phyloP scores from a whole-genome alignment of 2,329 filamentous ascomycete genomes.

The Emmonsia crescens region DNA sequence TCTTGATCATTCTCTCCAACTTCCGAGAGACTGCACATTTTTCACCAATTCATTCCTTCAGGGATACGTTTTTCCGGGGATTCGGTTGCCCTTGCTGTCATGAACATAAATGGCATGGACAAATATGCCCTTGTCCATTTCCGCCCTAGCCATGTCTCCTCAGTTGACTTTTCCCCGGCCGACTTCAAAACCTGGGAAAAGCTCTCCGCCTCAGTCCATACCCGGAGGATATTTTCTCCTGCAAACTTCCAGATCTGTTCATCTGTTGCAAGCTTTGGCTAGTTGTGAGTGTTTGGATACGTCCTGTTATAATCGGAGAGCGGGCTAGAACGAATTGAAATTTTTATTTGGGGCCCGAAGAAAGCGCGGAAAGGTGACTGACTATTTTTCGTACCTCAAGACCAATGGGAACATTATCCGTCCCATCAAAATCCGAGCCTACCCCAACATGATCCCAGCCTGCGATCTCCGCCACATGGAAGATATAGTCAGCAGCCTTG shows the following conservation, averaged over 20 bases:
- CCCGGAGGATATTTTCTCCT: conserved; percentile 29
- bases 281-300: conserved; percentile 17
- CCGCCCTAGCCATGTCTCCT: conserved; percentile 11
- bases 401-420: conserved; percentile 14
- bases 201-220: conserved; percentile 15
- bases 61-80: neutral
- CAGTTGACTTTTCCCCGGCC: conserved; percentile 14
- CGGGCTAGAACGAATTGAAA: neutral
- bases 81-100: neutral
- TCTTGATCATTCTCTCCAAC: too few relatives aligned
- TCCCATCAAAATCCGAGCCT: conserved; percentile 26
- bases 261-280: conserved; percentile 21
- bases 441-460: conserved; percentile 28
- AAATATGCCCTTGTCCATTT: conserved; percentile 5
- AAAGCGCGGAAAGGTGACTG: neutral
- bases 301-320: conserved; percentile 8
- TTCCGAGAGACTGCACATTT: too few relatives aligned
- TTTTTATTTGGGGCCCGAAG: neutral
- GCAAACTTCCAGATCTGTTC: conserved; percentile 28
- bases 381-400: conserved; percentile 16
- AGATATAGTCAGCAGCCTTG: conserved; percentile 30
- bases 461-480: conserved; percentile 21
- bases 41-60: neutral
- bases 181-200: conserved; percentile 11
- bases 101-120: neutral